Conservation (phyloP, 2,329 filamentous ascomycete species). For the Ceratocystis variospora region DNA sequence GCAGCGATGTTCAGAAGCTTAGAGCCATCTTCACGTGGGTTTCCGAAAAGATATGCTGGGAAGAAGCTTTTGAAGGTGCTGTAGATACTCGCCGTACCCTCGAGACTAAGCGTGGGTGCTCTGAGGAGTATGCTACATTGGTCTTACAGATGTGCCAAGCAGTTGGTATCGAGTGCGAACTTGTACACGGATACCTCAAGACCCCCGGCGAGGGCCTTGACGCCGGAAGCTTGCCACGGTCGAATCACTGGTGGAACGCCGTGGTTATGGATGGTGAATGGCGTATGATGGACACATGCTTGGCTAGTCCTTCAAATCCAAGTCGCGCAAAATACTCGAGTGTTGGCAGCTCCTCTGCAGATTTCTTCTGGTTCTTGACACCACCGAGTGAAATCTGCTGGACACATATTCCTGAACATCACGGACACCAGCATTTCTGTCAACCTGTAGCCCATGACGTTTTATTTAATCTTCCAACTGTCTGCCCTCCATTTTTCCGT, state of each 20-base stretch:
- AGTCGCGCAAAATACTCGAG: conserved; percentile 64
- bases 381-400: conserved; percentile 83
- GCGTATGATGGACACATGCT: conserved; percentile 88
- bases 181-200: conserved; percentile 84
- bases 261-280: conserved; percentile 88
- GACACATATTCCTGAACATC: conserved; percentile 81
- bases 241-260: conserved; percentile 97
- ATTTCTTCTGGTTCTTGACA: conserved; percentile 87
- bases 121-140: conserved; percentile 77
- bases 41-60: conserved; percentile 87
- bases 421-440: conserved; percentile 83
- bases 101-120: conserved; percentile 67
- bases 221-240: conserved; percentile 63
- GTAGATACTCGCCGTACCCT: conserved; percentile 74
- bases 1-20: conserved; percentile 83
- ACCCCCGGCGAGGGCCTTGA: conserved; percentile 72
- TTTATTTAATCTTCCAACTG: conserved; percentile 70
- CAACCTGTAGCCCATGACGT: conserved; percentile 77
- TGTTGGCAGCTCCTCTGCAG: conserved; percentile 53
- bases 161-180: conserved; percentile 74
- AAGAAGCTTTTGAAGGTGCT: conserved; percentile 81
- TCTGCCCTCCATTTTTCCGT: conserved; percentile 78
- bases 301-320: conserved; percentile 84
- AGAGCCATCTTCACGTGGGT: conserved; percentile 97
- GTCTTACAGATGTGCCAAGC: conserved; percentile 89